phyloP scores from a whole-genome alignment of 1,139 yeast species.

The Zygosaccharomyces sapae region DNA sequence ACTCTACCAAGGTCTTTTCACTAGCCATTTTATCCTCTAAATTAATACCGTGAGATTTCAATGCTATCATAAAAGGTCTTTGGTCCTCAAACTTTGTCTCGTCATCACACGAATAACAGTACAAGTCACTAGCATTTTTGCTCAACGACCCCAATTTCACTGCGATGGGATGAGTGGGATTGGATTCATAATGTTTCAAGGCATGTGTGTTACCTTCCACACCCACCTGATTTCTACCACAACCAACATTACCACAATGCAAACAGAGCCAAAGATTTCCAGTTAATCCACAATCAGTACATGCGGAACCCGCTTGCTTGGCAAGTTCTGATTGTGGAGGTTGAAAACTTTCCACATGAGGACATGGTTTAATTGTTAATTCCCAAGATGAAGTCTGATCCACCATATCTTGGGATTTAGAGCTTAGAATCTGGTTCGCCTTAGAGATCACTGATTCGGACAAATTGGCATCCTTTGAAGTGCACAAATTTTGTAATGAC shows the following conservation, averaged over 20 bases:
- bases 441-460: constrained; percentile 22
- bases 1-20: constrained; percentile 81
- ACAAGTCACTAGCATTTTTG: constrained; percentile 65
- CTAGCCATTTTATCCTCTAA: constrained; percentile 48
- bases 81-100: constrained; percentile 70
- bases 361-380: constrained; percentile 75
- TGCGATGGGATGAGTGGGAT: constrained; percentile 69
- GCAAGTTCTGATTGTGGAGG: constrained; percentile 36
- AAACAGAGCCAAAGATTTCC: constrained; percentile 91
- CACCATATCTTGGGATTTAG: constrained; percentile 62
- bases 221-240: constrained; percentile 93
- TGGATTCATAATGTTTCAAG: constrained; percentile 55
- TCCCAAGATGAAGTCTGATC: constrained; percentile 91
- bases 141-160: constrained; percentile 87
- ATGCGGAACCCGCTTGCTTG: constrained; percentile 43
- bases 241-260: constrained; percentile 82
- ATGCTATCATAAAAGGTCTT: constrained; percentile 41
- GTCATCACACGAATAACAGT: constrained; percentile 84
- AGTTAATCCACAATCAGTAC: constrained; percentile 62
- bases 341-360: constrained; percentile 57
- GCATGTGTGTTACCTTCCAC: constrained; percentile 92
- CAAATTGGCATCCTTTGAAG: constrained; percentile 12
- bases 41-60: constrained; percentile 67
- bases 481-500: constrained; percentile 6
- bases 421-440: constrained; percentile 50